Conservation (phyloP, 306 rosid species). For the Rosa lucieae region DNA sequence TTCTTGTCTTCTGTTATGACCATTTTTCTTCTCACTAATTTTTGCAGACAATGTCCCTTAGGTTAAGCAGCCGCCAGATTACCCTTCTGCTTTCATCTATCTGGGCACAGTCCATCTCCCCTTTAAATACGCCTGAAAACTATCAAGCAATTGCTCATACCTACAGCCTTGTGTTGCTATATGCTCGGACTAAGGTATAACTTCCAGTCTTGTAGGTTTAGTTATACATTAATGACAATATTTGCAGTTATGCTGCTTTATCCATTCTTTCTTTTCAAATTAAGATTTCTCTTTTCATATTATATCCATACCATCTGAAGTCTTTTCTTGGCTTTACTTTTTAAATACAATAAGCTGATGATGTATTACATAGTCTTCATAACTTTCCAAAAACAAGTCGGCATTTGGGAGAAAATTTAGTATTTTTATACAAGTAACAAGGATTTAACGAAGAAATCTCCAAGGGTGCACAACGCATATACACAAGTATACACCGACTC, state of each 20-base stretch:
- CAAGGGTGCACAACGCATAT: not conserved
- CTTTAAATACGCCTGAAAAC: conserved; percentile 68
- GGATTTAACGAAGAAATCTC: not conserved
- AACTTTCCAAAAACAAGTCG: not conserved
- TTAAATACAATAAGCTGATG: not conserved
- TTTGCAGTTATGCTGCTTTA: not conserved
- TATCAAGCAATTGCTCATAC: conserved; percentile 81
- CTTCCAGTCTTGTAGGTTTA: conserved; percentile 22
- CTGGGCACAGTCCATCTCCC: conserved; percentile 76
- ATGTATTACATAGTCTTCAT: conserved; percentile 1
- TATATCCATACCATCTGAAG: not conserved
- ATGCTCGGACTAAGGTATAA: conserved; percentile 68
- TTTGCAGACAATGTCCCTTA: conserved; percentile 47
- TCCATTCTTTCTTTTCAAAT: not conserved
- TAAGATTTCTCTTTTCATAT: not conserved
- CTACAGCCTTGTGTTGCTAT: conserved; percentile 65
- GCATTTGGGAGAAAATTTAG: not conserved
- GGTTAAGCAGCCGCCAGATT: conserved; percentile 68
- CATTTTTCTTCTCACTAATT: conserved; percentile 5
- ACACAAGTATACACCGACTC: not conserved
- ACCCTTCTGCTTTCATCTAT: conserved; percentile 67
- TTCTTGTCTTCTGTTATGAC: conserved; percentile 6
- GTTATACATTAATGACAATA: not conserved
- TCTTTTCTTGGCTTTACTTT: not conserved
- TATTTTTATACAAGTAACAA: no score